phyloP scores from a whole-genome alignment of 176 grass and related monocot genomes.

The Triticum timopheevii region DNA sequence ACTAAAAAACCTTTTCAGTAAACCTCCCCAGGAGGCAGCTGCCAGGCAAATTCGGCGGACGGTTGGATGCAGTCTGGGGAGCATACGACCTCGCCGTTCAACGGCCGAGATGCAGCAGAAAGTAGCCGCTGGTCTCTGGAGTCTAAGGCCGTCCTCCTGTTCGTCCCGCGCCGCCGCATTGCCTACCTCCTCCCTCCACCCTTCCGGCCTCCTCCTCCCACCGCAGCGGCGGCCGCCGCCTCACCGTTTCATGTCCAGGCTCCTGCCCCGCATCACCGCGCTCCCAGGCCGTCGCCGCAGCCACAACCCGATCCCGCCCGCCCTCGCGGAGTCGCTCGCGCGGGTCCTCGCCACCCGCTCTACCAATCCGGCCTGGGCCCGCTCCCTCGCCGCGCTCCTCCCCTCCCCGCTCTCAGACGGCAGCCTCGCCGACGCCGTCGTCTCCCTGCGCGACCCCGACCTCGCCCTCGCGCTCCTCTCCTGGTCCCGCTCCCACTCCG shows the following conservation, averaged over 20 bases:
- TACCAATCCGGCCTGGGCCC: constrained; percentile 33
- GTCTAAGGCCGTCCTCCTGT: not conserved
- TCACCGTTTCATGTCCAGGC: constrained; percentile 21
- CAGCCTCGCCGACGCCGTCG: constrained; percentile 42
- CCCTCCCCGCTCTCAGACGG: constrained; percentile 46
- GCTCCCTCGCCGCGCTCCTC: constrained; percentile 35
- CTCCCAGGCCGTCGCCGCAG: not conserved
- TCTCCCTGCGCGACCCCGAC: constrained; percentile 26
- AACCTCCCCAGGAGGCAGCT: not conserved
- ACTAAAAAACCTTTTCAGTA: too few species aligned
- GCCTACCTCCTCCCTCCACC: not conserved
- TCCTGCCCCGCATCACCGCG: constrained; percentile 18
- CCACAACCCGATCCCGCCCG: not conserved
- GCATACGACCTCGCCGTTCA: not conserved
- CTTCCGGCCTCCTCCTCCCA: not conserved
- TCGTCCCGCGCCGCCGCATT: not conserved
- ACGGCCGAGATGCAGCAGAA: not conserved
- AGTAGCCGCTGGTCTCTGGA: not conserved
- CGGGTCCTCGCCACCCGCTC: constrained; percentile 38
- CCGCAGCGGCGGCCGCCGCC: constrained; percentile 10
- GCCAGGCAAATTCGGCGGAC: not conserved
- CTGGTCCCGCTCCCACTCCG: constrained; percentile 16
- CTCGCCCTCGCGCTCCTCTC: constrained; percentile 38
- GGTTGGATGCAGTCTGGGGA: not conserved
- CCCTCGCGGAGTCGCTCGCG: constrained; percentile 31